Evolutionary conservation across 441 rosid species (phyloP).

Genomic region (Jatropha multifida): DNA sequence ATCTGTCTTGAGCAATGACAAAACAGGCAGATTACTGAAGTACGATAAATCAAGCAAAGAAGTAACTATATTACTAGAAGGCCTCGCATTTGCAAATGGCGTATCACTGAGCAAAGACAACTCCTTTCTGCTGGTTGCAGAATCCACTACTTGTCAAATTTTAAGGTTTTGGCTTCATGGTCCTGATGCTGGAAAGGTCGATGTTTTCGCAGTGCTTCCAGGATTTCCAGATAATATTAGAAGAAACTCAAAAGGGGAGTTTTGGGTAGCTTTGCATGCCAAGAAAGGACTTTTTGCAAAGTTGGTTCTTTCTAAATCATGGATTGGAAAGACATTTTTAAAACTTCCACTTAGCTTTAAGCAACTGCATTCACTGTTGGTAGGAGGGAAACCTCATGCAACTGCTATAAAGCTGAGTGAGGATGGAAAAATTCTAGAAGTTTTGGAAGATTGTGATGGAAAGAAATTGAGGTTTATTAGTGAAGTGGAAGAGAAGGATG

Average conservation of each 20-base stretch:
- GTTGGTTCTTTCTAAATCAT: slow-evolving; percentile 35
- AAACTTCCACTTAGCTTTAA: slow-evolving; percentile 48
- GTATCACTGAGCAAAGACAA: slow-evolving; percentile 68
- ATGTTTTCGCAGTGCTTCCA: slow-evolving; percentile 58
- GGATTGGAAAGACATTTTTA: slow-evolving; percentile 47
- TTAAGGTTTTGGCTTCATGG: slow-evolving; percentile 60
- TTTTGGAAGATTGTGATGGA: slow-evolving; percentile 60
- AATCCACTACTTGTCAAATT: slow-evolving; percentile 48
- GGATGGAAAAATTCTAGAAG: slow-evolving; percentile 51
- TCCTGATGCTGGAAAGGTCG: slow-evolving; percentile 50
- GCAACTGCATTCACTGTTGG: slow-evolving; percentile 50
- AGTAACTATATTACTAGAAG: slow-evolving; percentile 44
- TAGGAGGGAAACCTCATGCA: slow-evolving; percentile 58
- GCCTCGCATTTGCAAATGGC: slow-evolving; percentile 72
- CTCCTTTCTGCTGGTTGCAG: slow-evolving; percentile 53
- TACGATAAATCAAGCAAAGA: slow-evolving; percentile 52
- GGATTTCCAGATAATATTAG: slow-evolving; percentile 75
- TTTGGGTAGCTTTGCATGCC: slow-evolving; percentile 74
- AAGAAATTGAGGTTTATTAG: slow-evolving; percentile 56
- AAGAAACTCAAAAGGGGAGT: slow-evolving; percentile 61
- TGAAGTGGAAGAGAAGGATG: slow-evolving; percentile 75
- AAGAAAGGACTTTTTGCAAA: slow-evolving; percentile 46
- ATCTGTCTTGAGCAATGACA: slow-evolving; percentile 48
- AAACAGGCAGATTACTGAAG: slow-evolving; percentile 65
- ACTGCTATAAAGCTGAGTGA: slow-evolving; percentile 58